Conservation (phyloP, 129 eudicot genomes). For the Tanacetum coccineum region DNA sequence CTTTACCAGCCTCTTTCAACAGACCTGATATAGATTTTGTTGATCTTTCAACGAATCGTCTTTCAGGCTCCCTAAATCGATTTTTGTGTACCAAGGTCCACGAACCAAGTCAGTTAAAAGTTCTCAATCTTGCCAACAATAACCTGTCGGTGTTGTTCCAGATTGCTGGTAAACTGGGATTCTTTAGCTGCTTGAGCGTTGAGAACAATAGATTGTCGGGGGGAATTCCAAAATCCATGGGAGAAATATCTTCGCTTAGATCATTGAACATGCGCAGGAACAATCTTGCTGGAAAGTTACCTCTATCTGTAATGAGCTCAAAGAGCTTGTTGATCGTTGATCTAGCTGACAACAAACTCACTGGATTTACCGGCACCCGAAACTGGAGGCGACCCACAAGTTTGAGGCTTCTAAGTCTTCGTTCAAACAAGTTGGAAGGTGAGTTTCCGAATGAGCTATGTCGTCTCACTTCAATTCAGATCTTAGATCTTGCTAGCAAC, state of each 20-base stretch:
- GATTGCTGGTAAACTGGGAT: slow-evolving; percentile 37
- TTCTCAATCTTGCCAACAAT: slow-evolving; percentile 38
- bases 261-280: slow-evolving; percentile 35
- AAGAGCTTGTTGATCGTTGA: slow-evolving; percentile 22
- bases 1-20: slow-evolving; percentile 28
- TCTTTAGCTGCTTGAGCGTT: slow-evolving; percentile 18
- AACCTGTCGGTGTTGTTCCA: slow-evolving; percentile 36
- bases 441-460: slow-evolving; percentile 36
- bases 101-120: background rate
- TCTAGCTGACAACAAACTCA: slow-evolving; percentile 30
- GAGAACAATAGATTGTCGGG: slow-evolving; percentile 35
- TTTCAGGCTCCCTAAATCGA: slow-evolving; percentile 31
- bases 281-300: slow-evolving; percentile 31
- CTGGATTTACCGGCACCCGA: slow-evolving; percentile 25
- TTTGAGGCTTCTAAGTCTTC: slow-evolving; percentile 32
- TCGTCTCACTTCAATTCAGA: slow-evolving; percentile 30
- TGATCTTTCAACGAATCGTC: slow-evolving; percentile 39
- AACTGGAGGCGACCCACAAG: slow-evolving; percentile 2
- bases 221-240: slow-evolving; percentile 29
- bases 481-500: slow-evolving; percentile 40
- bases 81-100: slow-evolving; percentile 35
- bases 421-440: slow-evolving; percentile 31
- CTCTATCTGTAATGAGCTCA: slow-evolving; percentile 21
- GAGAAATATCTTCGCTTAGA: slow-evolving; percentile 8
- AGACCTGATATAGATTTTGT: slow-evolving; percentile 6